Percentiles rank a stretch among this genome's conserved stretches.
Conservation (phyloP, 306 rosid species). For the Quercus suber region DNA sequence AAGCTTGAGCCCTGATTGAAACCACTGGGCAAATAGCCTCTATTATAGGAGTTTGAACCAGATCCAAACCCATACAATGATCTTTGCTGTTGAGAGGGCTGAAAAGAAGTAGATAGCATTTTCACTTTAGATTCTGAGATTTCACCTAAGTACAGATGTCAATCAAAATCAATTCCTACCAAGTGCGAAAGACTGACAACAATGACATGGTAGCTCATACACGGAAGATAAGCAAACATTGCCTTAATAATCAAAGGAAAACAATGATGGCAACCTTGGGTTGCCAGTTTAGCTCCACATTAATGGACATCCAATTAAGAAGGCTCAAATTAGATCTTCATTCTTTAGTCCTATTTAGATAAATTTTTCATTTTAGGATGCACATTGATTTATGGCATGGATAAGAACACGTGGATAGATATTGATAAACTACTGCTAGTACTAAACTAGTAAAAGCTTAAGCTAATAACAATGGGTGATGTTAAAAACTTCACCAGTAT, state of each 20-base stretch:
- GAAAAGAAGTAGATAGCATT: constrained; percentile 32
- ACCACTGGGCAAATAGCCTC: constrained; percentile 53
- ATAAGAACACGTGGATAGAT: too few relatives aligned
- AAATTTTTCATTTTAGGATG: neutral
- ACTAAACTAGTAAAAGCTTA: too few relatives aligned
- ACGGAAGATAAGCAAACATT: constrained; percentile 10
- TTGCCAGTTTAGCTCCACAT: neutral
- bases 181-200: constrained; percentile 13
- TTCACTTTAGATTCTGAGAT: neutral
- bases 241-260: neutral
- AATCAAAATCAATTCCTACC: constrained; percentile 1
- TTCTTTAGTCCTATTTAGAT: neutral
- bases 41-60: constrained; percentile 62
- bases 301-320: neutral
- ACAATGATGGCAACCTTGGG: neutral
- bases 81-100: constrained; percentile 73
- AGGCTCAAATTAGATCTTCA: neutral
- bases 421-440: too few relatives aligned
- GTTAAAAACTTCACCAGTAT: too few relatives aligned
- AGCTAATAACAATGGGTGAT: too few relatives aligned
- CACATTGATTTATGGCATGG: neutral
- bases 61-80: constrained; percentile 69
- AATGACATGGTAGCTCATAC: neutral
- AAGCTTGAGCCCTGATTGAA: constrained; percentile 55
- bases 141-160: constrained; percentile 1